phyloP scores from a whole-genome alignment of 805 yeast genomes.

The Candida endomychidarum region DNA sequence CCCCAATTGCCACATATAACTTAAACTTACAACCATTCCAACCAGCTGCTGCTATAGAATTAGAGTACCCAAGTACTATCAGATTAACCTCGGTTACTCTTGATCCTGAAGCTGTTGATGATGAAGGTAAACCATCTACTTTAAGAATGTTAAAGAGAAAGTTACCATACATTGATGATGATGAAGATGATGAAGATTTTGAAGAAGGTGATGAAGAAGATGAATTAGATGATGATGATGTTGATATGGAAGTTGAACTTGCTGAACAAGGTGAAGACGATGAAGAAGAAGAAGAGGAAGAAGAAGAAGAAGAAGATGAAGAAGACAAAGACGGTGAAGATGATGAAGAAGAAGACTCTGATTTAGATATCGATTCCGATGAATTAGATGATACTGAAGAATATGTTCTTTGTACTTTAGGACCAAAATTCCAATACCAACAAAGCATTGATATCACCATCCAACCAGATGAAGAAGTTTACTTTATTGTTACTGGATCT shows the following conservation, averaged over 20 bases:
- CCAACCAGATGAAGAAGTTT: conserved; percentile 90
- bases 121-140: conserved; percentile 80
- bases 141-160: conserved; percentile 81
- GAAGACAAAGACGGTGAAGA: conserved; percentile 23
- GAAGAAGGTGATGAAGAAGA: conserved; percentile 46
- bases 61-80: conserved; percentile 84
- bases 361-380: conserved; percentile 53
- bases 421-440: conserved; percentile 83
- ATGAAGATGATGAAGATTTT: conserved; percentile 41
- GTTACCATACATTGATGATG: conserved; percentile 42
- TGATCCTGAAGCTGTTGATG: conserved; percentile 86
- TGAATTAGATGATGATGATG: conserved; percentile 42
- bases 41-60: conserved; percentile 84
- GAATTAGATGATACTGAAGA: conserved; percentile 80
- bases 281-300: conserved; percentile 34
- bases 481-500: conserved; percentile 93
- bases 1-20: conserved; percentile 86
- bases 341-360: conserved; percentile 53
- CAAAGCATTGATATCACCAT: conserved; percentile 89
- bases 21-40: conserved; percentile 82
- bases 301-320: conserved; percentile 39
- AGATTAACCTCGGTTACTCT: conserved; percentile 93
- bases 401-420: conserved; percentile 82
- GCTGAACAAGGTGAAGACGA: conserved; percentile 45
- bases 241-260: conserved; percentile 23